A percentile compares a stretch with the other conserved stretches of the same genome.
phyloP scores from a whole-genome alignment of 2,329 filamentous ascomycete species.

The Rhexocercosporidium sp. region DNA sequence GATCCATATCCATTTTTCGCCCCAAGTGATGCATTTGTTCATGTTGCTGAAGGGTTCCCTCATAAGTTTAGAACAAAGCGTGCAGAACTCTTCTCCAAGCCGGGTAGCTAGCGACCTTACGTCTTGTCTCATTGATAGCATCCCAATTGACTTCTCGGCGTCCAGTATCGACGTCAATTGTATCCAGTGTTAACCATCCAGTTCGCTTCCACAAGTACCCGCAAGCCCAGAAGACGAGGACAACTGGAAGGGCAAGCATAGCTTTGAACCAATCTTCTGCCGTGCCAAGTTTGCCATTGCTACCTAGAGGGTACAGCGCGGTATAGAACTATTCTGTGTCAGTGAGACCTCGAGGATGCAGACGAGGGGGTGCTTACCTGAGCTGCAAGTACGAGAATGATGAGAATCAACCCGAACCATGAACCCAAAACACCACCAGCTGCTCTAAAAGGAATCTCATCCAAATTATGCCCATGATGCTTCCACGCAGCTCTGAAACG shows the following conservation, averaged over 20 bases:
- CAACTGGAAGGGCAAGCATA: constrained; percentile 58
- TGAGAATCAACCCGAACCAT: constrained; percentile 68
- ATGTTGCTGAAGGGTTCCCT: background rate
- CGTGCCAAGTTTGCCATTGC: constrained; percentile 52
- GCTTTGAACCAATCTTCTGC: constrained; percentile 59
- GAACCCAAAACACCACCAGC: constrained; percentile 67
- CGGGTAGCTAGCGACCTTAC: constrained; percentile 55
- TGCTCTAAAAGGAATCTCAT: constrained; percentile 52
- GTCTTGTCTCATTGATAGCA: constrained; percentile 53
- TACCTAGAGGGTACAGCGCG: constrained; percentile 61
- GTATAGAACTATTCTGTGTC: constrained; percentile 49
- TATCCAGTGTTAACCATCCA: constrained; percentile 59
- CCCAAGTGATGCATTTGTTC: no score
- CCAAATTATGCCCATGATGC: constrained; percentile 57
- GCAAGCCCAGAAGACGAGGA: constrained; percentile 57
- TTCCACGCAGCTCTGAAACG: constrained; percentile 68
- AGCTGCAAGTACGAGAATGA: constrained; percentile 69
- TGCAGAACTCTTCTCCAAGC: constrained; percentile 47
- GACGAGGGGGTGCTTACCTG: constrained; percentile 21
- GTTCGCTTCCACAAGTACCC: constrained; percentile 70
- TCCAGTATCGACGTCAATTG: constrained; percentile 72
- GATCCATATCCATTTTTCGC: no score
- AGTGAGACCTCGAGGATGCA: background rate
- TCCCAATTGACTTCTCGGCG: constrained; percentile 62
- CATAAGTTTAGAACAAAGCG: constrained; percentile 18